Evolutionary conservation across 768 basidiomycete genomes (phyloP), one percentile per base, ranked within the genome.

Genomic region (Podaxis rugospora): DNA sequence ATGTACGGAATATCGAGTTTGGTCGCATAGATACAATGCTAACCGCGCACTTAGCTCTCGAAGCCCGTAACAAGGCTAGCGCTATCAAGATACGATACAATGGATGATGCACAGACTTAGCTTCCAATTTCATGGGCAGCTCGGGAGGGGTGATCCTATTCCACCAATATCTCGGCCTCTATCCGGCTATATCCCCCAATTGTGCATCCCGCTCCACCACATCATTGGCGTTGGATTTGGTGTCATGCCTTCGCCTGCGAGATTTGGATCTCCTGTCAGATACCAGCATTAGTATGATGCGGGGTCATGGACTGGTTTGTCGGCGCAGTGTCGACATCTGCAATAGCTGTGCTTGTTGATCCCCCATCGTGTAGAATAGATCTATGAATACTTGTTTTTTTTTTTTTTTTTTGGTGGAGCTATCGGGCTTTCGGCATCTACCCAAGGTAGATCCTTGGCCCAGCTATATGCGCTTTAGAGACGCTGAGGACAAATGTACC

Each of bases 11-110:
- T 59, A 23, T 18, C n/a, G 39, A 42, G 58, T 51, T 28, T 16
- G 35, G 7, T 55, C 6, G 6, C 27, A 44, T 51, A 27, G 32
- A 10, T 28, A 39, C 27, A 50, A 53, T 53, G 16, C 21, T 56
- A 40, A 47, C 40, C 61, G 37, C 51, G 27, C 25, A 59, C 46
- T 21, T 51, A 91, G 88, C 88, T 16, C 72, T 90, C 23, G 90
- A 91, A 76, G 78, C 83, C 51, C 87, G 89, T 57, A 86, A 79
- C 69, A 86, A 88, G 51, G 74, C 80, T 13, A 82, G 82, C 53
- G 86, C 81, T 13, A 86, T 90, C 77, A 92, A 90, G 76, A 87
- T 92, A 69, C 88, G 90, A 49, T 86, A 87, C 69, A 81, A 85
- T 68, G 88, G 88, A 72, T 92, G 77, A 74, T 72, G 40, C 16